Base-by-base conservation (phyloP, 208 protist species). In the Acanthamoeba rhysodes region DNA sequence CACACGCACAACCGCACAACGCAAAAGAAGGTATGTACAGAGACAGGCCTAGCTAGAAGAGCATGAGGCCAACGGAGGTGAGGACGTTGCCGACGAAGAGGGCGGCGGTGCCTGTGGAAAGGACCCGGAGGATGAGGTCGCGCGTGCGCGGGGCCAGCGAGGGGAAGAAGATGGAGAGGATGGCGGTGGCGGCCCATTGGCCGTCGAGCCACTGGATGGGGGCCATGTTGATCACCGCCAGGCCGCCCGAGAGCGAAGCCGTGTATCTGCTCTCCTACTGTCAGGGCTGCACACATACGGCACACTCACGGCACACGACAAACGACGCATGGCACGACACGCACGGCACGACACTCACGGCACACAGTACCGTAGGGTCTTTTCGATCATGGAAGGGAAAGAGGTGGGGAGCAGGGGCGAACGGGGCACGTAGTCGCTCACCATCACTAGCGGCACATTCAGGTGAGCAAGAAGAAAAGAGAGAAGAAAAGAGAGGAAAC, bases 191-290 rank as follows among this genome's bases (percentile, higher is more conserved):
- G 48, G 90, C 90, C 64, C 66, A 78, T 34, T 94, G 90, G 29
- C 90, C 90, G 66, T 94, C 90, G 64, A 94, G 66, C 24, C 37
- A 94, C 41, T 80, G 53, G 27, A 94, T 62, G 64, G 90, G 90
- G 29, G 90, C 90, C 68, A 94, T 82, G 45, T 94, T 94, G 90
- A 94, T 94, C 45, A 94, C 48, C 59, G 90, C 90, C 66, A 94
- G 41, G 10, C 32, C 90, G 27, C 62, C 90, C 66, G 90, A 94
- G 0, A 94, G 34, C 32, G 90, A 94, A 27, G 53, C 53, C 64
- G 53, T 50, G 45, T 94, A 94, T 53, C 74, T 84, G 9, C 32
- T 50, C 22, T 4, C 41, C 37, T 24, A 32, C 32, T 16, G 27
- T 8, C 16, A 82, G 27, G 8, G 32, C 32, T 14, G 53, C 53